A percentile compares a stretch with the other conserved stretches of the same genome.
Conservation (phyloP, 495 filamentous ascomycete species). For the Tuber magnatum region DNA sequence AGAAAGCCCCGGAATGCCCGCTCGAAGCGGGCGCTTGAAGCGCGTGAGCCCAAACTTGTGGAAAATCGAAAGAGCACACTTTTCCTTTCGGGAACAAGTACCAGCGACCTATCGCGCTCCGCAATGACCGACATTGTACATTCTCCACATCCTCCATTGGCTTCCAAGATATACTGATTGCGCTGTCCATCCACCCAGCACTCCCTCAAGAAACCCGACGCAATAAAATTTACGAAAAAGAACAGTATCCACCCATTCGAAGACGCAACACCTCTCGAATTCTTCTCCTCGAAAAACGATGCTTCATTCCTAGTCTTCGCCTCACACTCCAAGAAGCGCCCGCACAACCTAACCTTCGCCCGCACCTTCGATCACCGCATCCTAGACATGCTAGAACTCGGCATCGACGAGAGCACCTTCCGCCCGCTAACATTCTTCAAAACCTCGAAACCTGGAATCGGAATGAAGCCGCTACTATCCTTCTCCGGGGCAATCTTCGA, state of each 20-base stretch:
- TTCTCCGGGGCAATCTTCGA: slow-evolving; percentile 85
- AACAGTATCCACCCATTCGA: slow-evolving; percentile 92
- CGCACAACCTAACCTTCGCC: slow-evolving; percentile 75
- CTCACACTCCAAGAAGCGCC: slow-evolving; percentile 82
- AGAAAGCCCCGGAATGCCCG: slow-evolving; percentile 73
- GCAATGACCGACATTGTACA: slow-evolving; percentile 64
- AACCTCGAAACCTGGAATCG: slow-evolving; percentile 70
- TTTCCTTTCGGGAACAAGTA: slow-evolving; percentile 74
- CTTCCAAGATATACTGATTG: not conserved
- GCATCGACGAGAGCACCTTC: slow-evolving; percentile 57
- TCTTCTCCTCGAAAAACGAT: slow-evolving; percentile 94
- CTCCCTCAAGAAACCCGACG: slow-evolving; percentile 67
- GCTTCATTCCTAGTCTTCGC: slow-evolving; percentile 71
- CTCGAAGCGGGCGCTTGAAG: slow-evolving; percentile 85
- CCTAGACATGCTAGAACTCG: slow-evolving; percentile 86
- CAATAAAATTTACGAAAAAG: slow-evolving; percentile 88
- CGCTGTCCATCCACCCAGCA: slow-evolving; percentile 40
- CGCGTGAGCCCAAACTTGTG: slow-evolving; percentile 76
- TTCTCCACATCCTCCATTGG: not conserved
- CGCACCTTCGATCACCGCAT: slow-evolving; percentile 77
- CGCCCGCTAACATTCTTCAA: slow-evolving; percentile 68
- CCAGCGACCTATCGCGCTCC: slow-evolving; percentile 67
- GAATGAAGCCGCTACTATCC: slow-evolving; percentile 75
- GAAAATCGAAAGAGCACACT: slow-evolving; percentile 85
- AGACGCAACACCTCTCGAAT: slow-evolving; percentile 74